phyloP scores from a whole-genome alignment of 1,284 basidiomycete genomes.

The Sporisorium iseilematis-ciliati region DNA sequence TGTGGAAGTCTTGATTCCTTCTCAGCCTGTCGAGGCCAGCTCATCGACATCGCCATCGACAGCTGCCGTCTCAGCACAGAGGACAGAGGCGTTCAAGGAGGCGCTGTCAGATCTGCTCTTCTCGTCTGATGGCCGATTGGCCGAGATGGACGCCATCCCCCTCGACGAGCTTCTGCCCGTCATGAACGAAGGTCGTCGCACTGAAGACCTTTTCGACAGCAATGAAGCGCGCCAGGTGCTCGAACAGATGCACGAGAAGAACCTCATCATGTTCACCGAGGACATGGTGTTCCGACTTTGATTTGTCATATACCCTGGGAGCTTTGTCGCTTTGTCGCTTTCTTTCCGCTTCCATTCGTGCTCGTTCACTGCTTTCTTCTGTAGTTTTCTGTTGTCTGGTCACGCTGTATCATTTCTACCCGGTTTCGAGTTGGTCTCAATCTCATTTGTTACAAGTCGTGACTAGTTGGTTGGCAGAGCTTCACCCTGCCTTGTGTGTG shows the following conservation, averaged over 20 bases:
- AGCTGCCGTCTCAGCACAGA: conserved; percentile 26
- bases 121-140: conserved; percentile 69
- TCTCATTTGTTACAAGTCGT: too few species aligned
- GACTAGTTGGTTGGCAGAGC: too few species aligned
- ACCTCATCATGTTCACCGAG: conserved; percentile 82
- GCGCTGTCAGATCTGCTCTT: conserved; percentile 76
- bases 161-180: conserved; percentile 79
- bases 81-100: conserved; percentile 71
- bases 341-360: neutral
- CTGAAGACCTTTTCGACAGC: conserved; percentile 80
- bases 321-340: neutral
- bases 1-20: conserved; percentile 32
- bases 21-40: conserved; percentile 22
- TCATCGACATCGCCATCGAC: conserved; percentile 11
- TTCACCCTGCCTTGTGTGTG: too few species aligned
- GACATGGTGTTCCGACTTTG: conserved; percentile 51
- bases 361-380: neutral
- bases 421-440: too few species aligned
- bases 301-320: conserved; percentile 24
- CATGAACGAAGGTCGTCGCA: conserved; percentile 82
- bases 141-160: conserved; percentile 78
- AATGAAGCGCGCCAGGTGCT: conserved; percentile 78
- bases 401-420: too few species aligned
- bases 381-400: too few species aligned
- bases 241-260: conserved; percentile 79